Percentiles rank a stretch among this genome's conserved stretches.
Conservation (phyloP, 331 rosid species). For the Pyracantha coccinea region DNA sequence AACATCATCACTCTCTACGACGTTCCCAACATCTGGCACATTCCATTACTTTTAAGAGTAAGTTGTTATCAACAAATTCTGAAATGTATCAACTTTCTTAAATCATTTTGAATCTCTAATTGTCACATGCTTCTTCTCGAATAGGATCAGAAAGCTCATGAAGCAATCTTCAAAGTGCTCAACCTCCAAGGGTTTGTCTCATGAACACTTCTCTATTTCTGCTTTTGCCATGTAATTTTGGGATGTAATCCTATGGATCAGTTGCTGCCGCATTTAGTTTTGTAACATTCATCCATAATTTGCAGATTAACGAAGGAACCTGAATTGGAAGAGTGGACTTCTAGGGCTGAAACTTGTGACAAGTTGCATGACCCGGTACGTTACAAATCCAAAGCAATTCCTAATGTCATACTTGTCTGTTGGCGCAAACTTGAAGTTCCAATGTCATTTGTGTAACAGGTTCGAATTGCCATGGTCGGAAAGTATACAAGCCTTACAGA, state of each 20-base stretch:
- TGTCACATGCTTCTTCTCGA: neutral
- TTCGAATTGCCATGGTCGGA: conserved; percentile 93
- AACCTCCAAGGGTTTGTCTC: conserved; percentile 35
- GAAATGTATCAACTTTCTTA: neutral
- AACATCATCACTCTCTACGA: conserved; percentile 43
- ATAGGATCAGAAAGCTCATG: conserved; percentile 46
- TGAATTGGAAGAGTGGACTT: conserved; percentile 70
- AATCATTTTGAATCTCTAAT: neutral
- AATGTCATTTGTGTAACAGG: conserved; percentile 38
- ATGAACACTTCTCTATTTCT: neutral
- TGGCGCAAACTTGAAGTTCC: conserved; percentile 10
- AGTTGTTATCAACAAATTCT: conserved; percentile 2
- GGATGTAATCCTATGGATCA: neutral
- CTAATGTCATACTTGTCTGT: neutral
- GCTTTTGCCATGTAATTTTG: neutral
- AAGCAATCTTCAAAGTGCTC: conserved; percentile 36
- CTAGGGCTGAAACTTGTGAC: conserved; percentile 59
- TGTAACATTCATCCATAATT: conserved; percentile 7
- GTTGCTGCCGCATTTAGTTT: neutral
- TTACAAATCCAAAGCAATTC: conserved; percentile 9
- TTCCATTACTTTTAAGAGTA: conserved; percentile 43
- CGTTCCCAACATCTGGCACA: conserved; percentile 51
- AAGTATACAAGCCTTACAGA: conserved; percentile 87
- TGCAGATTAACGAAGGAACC: conserved; percentile 64
- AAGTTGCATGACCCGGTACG: conserved; percentile 56